Evolutionary conservation across 805 yeast genomes (phyloP).

Genomic region (Spathaspora sp.): DNA sequence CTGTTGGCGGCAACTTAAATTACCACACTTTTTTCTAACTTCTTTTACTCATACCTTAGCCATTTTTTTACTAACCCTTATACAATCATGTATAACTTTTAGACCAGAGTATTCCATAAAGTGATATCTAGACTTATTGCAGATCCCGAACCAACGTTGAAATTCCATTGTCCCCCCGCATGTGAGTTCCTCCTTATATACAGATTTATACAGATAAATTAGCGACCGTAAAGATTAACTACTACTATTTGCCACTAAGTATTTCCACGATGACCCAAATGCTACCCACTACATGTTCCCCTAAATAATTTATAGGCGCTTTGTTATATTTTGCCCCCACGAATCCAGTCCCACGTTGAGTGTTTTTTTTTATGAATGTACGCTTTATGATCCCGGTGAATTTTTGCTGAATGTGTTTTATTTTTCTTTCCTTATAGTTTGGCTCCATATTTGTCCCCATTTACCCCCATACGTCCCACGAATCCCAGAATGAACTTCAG

Average conservation of each 20-base stretch:
- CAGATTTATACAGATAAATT: neutral
- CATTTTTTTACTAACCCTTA: neutral
- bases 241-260: neutral
- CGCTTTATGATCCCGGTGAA: neutral
- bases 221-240: neutral
- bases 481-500: neutral
- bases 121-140: neutral
- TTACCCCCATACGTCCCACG: neutral
- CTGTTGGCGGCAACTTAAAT: neutral
- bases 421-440: neutral
- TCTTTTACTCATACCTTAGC: neutral
- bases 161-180: neutral
- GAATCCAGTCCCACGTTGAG: neutral
- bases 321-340: neutral
- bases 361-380: neutral
- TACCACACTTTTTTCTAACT: neutral
- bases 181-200: neutral
- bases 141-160: neutral
- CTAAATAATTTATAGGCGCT: neutral
- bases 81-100: conserved; percentile 2
- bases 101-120: conserved; percentile 1
- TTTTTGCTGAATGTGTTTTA: neutral
- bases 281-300: neutral
- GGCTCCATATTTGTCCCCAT: neutral
- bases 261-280: neutral